Evolutionary conservation across 139 green algal species (phyloP), one percentile per base, ranked within the genome.

Genomic region (Monoraphidium neglectum): DNA sequence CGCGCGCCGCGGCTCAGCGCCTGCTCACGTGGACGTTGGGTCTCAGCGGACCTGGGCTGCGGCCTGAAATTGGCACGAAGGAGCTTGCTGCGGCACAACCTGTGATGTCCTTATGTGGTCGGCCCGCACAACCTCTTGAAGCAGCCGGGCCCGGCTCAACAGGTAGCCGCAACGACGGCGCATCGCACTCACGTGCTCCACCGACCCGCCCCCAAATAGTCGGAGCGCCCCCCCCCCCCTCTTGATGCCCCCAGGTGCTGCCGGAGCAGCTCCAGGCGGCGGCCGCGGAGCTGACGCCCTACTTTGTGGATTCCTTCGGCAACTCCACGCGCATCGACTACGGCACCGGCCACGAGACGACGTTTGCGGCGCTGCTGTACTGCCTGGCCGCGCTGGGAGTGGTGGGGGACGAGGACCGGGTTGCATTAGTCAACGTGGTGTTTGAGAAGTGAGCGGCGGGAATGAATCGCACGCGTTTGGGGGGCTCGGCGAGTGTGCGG

Each of bases 311-410:
- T 76, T 93, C 85, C 74, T 97, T 99, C 83, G 96, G 96, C 67
- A 98, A 99, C 74, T 18, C 80, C 6, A 94, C 89, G 0, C 89
- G 96, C 36, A 97, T 99, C 35, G 96, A 99, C 79, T 99, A 99
- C 70, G 96, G 96, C 54, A 99, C 96, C 1, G 94, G 94, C 3
- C 94, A 97, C 77, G 95, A 99, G 83, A 97, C 96, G 26, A 96
- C 90, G 1, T 99, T 99, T 77, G 86, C 56, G 12, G 92, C 90
- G 30, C 85, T 98, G 61, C 86, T 99, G 53, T 97, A 90, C 79
- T 99, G 95, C 89, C 86, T 99, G 46, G 87, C 92, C 0, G 82
- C 77, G 77, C 77, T 97, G 56, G 95, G 95, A 23, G 76, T 97
- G 60, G 54, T 98, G 16, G 68, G 24, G 23, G 68, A 78, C 23